Conservation (phyloP, 2,329 filamentous ascomycete genomes). For the Didymella pomorum region DNA sequence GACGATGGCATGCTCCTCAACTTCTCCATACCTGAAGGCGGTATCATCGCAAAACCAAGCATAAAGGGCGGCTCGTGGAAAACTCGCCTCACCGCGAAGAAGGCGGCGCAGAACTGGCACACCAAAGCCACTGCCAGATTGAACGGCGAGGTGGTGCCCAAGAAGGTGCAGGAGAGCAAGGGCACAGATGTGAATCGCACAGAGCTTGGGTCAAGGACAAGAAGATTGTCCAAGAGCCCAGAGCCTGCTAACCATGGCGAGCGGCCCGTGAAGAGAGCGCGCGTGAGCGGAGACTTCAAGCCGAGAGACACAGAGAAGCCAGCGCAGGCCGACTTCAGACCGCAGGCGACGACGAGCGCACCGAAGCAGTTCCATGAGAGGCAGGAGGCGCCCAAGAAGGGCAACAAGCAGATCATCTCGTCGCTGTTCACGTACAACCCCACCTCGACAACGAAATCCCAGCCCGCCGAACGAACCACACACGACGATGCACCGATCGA, state of each 20-base stretch:
- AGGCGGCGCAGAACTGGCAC: conserved; percentile 64
- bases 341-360: conserved; percentile 38
- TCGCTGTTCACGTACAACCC: conserved; percentile 94
- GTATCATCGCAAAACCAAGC: conserved; percentile 67
- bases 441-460: conserved; percentile 67
- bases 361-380: conserved; percentile 44
- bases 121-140: conserved; percentile 52
- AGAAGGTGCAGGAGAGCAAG: conserved; percentile 30
- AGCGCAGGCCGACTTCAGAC: conserved; percentile 36
- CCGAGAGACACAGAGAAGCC: conserved; percentile 34
- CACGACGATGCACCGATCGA: conserved; percentile 61
- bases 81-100: conserved; percentile 83
- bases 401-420: conserved; percentile 76
- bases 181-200: conserved; percentile 44
- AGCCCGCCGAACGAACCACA: conserved; percentile 30
- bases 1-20: conserved; percentile 96
- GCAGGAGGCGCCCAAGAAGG: conserved; percentile 46
- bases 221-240: conserved; percentile 28
- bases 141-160: conserved; percentile 38
- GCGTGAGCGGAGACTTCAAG: conserved; percentile 51
- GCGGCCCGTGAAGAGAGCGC: conserved; percentile 46
- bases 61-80: conserved; percentile 95
- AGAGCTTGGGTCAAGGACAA: conserved; percentile 37
- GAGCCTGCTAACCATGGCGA: conserved; percentile 29
- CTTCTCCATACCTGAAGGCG: conserved; percentile 77